A percentile compares a stretch with the other conserved stretches of the same genome.
Evolutionary conservation across 1,284 basidiomycete genomes (phyloP).

Genomic region (Gymnopus androsaceus): DNA sequence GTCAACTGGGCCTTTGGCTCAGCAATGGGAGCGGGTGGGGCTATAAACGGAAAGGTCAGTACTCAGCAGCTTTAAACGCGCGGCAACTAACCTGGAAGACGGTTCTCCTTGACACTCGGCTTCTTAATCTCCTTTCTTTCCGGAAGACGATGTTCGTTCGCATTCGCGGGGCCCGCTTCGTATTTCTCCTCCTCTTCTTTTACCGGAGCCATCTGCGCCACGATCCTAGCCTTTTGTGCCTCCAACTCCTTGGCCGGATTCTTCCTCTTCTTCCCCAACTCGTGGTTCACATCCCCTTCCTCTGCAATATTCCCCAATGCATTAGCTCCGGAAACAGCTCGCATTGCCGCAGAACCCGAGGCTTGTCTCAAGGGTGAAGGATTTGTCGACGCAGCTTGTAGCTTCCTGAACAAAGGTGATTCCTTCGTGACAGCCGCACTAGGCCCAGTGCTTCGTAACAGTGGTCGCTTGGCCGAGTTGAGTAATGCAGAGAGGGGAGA

Average conservation of each 20-base stretch:
- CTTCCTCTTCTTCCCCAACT: slow-evolving; percentile 48
- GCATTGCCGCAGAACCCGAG: slow-evolving; percentile 10
- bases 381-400: slow-evolving; percentile 38
- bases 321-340: slow-evolving; percentile 19
- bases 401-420: slow-evolving; percentile 48
- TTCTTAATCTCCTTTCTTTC: slow-evolving; percentile 32
- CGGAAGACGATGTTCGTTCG: slow-evolving; percentile 47
- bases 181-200: slow-evolving; percentile 50
- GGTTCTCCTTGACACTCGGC: slow-evolving; percentile 34
- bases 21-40: slow-evolving; percentile 24
- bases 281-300: slow-evolving; percentile 45
- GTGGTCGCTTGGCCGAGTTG: slow-evolving; percentile 84
- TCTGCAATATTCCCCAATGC: slow-evolving; percentile 53
- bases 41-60: slow-evolving; percentile 6
- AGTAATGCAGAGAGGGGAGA: slow-evolving; percentile 92
- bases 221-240: slow-evolving; percentile 85
- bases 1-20: slow-evolving; percentile 41
- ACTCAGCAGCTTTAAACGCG: slow-evolving; percentile 7
- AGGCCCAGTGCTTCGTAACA: slow-evolving; percentile 64
- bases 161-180: slow-evolving; percentile 33
- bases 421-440: slow-evolving; percentile 43
- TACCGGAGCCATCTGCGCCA: slow-evolving; percentile 83
- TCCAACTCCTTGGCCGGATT: slow-evolving; percentile 74
- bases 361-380: slow-evolving; percentile 40
- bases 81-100: slow-evolving; percentile 17